phyloP scores from a whole-genome alignment of 768 basidiomycete genomes.

The Pulveroboletus ravenelii region DNA sequence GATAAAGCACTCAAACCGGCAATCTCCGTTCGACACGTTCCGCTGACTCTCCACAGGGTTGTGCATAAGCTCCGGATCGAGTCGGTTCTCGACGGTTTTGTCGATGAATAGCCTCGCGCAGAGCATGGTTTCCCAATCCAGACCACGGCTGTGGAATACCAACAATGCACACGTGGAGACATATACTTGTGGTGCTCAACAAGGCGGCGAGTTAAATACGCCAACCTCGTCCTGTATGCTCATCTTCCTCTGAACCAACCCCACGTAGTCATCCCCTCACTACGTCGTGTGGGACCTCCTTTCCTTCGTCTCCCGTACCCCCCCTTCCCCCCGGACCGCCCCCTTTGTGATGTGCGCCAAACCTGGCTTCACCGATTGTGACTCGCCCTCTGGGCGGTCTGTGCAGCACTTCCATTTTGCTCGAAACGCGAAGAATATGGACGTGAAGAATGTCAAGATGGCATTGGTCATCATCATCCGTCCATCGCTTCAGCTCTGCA shows the following conservation, averaged over 20 bases:
- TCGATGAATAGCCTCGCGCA: slow-evolving; percentile 15
- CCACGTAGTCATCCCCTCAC: slow-evolving; percentile 5
- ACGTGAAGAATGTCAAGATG: slow-evolving; percentile 15
- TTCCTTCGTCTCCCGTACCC: not conserved
- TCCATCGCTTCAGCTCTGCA: slow-evolving; percentile 23
- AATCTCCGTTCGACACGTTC: slow-evolving; percentile 14
- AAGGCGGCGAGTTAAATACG: slow-evolving; percentile 25
- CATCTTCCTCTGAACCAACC: not conserved
- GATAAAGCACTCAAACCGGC: slow-evolving; percentile 9
- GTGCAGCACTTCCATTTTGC: slow-evolving; percentile 9
- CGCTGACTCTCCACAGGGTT: not conserved
- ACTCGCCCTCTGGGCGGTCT: slow-evolving; percentile 7
- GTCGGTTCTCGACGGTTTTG: slow-evolving; percentile 4
- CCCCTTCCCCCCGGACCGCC: not conserved
- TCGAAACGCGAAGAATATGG: slow-evolving; percentile 11
- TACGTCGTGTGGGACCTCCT: not conserved
- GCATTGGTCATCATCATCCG: slow-evolving; percentile 20
- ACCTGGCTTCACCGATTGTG: not conserved
- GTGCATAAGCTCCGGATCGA: slow-evolving; percentile 2
- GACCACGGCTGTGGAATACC: slow-evolving; percentile 13
- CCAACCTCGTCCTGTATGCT: not conserved
- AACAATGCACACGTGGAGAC: slow-evolving; percentile 20
- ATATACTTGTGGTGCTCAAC: slow-evolving; percentile 1
- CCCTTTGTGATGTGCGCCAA: slow-evolving; percentile 13
- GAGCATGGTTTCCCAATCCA: slow-evolving; percentile 9